Evolutionary conservation across 2,329 filamentous ascomycete genomes (phyloP).

Genomic region (Curvularia eragrostidis): DNA sequence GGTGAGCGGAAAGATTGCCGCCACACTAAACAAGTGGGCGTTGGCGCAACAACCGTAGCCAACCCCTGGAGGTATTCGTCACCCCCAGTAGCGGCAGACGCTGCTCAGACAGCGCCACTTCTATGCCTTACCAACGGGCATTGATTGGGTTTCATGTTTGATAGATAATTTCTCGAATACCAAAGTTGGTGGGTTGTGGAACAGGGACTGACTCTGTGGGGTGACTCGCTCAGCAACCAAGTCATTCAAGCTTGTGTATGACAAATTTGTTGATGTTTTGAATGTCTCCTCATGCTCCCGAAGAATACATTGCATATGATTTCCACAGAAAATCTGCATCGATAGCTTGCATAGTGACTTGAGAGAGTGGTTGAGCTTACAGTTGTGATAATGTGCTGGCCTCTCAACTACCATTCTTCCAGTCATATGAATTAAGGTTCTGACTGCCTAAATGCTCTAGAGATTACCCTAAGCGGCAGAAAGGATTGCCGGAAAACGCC

Average conservation of each 20-base stretch:
- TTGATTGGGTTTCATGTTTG: neutral
- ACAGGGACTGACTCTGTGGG: neutral
- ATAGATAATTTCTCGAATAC: too few relatives aligned
- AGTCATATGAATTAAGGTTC: neutral
- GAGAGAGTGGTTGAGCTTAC: neutral
- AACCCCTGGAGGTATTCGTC: neutral
- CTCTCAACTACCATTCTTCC: neutral
- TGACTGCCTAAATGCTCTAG: neutral
- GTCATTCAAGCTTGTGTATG: neutral
- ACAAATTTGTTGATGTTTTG: neutral
- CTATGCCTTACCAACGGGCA: neutral
- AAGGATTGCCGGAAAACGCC: too few relatives aligned
- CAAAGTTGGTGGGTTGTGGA: neutral
- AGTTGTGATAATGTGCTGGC: neutral
- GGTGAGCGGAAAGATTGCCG: conserved; percentile 16
- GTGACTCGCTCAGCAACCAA: neutral
- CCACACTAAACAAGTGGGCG: conserved; percentile 15
- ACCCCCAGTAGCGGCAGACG: too few relatives aligned
- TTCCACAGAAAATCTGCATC: neutral
- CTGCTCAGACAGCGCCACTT: neutral
- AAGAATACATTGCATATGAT: neutral
- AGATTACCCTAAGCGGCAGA: neutral
- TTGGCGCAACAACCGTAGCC: conserved; percentile 15
- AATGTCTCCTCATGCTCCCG: neutral
- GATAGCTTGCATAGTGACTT: neutral